Evolutionary conservation across 140 eudicot genomes (phyloP).

Genomic region (Flaveria floridana): DNA sequence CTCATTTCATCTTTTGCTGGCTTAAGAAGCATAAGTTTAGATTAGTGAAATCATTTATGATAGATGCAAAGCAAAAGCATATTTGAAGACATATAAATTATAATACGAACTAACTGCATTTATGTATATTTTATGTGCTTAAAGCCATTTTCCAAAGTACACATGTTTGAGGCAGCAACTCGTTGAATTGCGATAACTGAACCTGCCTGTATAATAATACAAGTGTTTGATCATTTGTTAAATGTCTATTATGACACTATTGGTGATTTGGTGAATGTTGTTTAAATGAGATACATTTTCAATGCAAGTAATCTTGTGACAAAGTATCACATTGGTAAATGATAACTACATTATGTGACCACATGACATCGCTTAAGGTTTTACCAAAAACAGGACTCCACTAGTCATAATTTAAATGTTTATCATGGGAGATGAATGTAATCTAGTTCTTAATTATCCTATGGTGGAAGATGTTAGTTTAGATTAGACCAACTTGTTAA

Average conservation of each 20-base stretch:
- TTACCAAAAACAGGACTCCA: too few species aligned
- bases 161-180: neutral
- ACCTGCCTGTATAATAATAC: constrained; percentile 3
- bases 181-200: constrained; percentile 4
- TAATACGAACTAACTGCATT: constrained; percentile 40
- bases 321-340: neutral
- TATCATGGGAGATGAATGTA: neutral
- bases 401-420: too few species aligned
- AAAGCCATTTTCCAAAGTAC: neutral
- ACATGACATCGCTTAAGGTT: too few species aligned
- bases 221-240: neutral
- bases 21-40: constrained; percentile 24
- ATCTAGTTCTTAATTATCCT: neutral
- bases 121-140: constrained; percentile 20
- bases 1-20: constrained; percentile 7
- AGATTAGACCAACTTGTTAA: too few species aligned
- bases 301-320: constrained; percentile 12
- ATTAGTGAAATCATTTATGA: constrained; percentile 37
- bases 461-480: too few species aligned
- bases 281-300: neutral
- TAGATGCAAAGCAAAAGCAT: constrained; percentile 31
- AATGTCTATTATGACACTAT: neutral
- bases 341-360: too few species aligned
- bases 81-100: constrained; percentile 35
- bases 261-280: neutral